Evolutionary conservation across 2,329 filamentous ascomycete genomes (phyloP).

Genomic region (Ophiostoma perfectum): DNA sequence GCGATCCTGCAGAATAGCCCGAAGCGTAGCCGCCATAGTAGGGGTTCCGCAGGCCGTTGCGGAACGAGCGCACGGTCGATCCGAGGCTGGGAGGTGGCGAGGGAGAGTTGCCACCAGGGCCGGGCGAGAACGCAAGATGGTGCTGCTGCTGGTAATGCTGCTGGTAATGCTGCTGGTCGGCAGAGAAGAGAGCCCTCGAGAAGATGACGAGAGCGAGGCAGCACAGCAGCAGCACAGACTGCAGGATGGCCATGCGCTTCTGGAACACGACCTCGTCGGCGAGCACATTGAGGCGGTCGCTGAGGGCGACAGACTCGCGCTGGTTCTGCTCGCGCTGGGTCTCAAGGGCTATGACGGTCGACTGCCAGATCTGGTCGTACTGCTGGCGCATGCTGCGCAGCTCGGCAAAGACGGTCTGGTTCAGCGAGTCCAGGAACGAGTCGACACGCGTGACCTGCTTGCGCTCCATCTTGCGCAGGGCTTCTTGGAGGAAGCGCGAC

Average conservation of each 20-base stretch:
- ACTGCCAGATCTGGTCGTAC: constrained; percentile 96
- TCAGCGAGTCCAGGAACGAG: constrained; percentile 76
- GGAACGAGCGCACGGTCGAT: constrained; percentile 21
- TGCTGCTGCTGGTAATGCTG: background rate
- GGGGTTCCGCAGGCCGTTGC: constrained; percentile 22
- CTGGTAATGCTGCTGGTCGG: constrained; percentile 6
- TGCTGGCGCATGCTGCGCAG: constrained; percentile 71
- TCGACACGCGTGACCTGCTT: constrained; percentile 79
- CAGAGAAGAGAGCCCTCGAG: constrained; percentile 45
- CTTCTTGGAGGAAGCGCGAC: constrained; percentile 81
- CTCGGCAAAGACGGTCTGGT: constrained; percentile 78
- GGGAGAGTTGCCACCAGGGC: constrained; percentile 24
- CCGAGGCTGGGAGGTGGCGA: constrained; percentile 27
- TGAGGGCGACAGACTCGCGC: constrained; percentile 76
- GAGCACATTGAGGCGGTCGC: constrained; percentile 72
- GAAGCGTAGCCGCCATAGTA: constrained; percentile 14
- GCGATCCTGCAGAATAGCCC: constrained; percentile 15
- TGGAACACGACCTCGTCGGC: constrained; percentile 86
- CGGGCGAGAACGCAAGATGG: constrained; percentile 17
- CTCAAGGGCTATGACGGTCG: constrained; percentile 85
- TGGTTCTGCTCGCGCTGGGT: constrained; percentile 80
- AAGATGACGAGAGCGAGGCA: constrained; percentile 88
- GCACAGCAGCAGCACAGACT: constrained; percentile 78
- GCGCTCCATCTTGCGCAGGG: constrained; percentile 79
- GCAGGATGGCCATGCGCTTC: constrained; percentile 90